These are phyloP conservation scores for Dendrobium chrysotoxum DNA, from an alignment of 106 monocot genomes.

Conservation along the genomic window DNA sequence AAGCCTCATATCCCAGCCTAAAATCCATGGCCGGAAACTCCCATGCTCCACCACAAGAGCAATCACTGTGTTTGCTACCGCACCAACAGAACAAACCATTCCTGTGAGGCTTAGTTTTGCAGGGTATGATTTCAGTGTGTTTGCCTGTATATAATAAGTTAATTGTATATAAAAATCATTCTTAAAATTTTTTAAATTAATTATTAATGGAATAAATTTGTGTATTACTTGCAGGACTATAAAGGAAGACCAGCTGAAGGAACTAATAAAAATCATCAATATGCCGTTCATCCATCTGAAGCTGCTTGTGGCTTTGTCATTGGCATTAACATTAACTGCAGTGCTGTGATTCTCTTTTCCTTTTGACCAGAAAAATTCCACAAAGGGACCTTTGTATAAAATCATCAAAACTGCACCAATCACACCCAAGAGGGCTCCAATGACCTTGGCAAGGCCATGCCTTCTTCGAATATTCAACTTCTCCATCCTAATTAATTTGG, in stretches of 20 bases:
- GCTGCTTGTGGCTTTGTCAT: constrained; percentile 1
- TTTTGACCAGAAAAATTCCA: constrained; percentile 26
- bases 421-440: constrained; percentile 39
- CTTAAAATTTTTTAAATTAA: background rate
- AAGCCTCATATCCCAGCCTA: constrained; percentile 48
- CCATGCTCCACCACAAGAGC: constrained; percentile 31
- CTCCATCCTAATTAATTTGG: constrained; percentile 35
- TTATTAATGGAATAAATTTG: background rate
- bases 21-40: constrained; percentile 36
- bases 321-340: constrained; percentile 10
- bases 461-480: constrained; percentile 38
- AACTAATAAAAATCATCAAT: constrained; percentile 31
- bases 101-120: constrained; percentile 51
- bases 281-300: constrained; percentile 36
- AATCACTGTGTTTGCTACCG: constrained; percentile 21
- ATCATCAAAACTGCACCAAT: constrained; percentile 57
- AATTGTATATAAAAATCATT: too few relatives aligned
- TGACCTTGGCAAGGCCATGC: constrained; percentile 42
- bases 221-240: constrained; percentile 46
- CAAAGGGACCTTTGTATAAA: constrained; percentile 48
- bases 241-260: constrained; percentile 59
- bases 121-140: constrained; percentile 55
- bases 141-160: constrained; percentile 24
- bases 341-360: constrained; percentile 20
- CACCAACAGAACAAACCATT: constrained; percentile 64